Percentiles rank a stretch among this genome's conserved stretches.
phyloP scores from a whole-genome alignment of 192 early-diverging fungal genomes.

The Linnemannia exigua region DNA sequence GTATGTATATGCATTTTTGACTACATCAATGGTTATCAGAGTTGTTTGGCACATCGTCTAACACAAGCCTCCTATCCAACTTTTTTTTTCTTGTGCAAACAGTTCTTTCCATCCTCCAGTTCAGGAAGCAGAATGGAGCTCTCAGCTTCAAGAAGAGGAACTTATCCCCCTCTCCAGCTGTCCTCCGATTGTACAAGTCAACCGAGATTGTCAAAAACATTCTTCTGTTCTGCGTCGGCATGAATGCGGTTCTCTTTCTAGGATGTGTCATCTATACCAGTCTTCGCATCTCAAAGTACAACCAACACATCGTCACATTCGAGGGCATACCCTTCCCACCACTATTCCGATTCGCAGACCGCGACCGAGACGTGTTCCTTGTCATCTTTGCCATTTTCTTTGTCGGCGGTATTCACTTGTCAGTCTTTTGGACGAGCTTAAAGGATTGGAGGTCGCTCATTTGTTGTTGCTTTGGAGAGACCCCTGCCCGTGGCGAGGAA shows the following conservation, averaged over 20 bases:
- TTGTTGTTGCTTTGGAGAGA: not conserved
- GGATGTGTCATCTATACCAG: not conserved
- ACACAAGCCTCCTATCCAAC: not conserved
- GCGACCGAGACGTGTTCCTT: constrained; percentile 7
- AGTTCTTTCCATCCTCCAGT: not conserved
- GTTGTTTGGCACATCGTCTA: not conserved
- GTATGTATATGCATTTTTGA: not conserved
- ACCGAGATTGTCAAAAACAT: constrained; percentile 1
- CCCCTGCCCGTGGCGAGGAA: not conserved
- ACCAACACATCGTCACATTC: not conserved
- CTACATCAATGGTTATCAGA: not conserved
- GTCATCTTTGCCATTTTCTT: not conserved
- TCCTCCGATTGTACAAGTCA: constrained; percentile 13
- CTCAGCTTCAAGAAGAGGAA: constrained; percentile 16
- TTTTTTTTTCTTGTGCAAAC: too few species aligned
- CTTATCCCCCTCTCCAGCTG: constrained; percentile 16
- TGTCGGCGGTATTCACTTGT: not conserved
- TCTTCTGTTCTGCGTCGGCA: constrained; percentile 8
- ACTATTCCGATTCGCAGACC: constrained; percentile 2
- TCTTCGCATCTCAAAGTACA: not conserved
- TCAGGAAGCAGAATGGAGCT: constrained; percentile 16
- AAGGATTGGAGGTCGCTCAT: not conserved
- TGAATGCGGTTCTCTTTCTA: not conserved
- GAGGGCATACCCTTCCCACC: not conserved
- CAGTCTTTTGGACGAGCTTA: not conserved